Base-by-base conservation (phyloP, 108 stramenopile species). In the Cylindrotheca closterium region DNA sequence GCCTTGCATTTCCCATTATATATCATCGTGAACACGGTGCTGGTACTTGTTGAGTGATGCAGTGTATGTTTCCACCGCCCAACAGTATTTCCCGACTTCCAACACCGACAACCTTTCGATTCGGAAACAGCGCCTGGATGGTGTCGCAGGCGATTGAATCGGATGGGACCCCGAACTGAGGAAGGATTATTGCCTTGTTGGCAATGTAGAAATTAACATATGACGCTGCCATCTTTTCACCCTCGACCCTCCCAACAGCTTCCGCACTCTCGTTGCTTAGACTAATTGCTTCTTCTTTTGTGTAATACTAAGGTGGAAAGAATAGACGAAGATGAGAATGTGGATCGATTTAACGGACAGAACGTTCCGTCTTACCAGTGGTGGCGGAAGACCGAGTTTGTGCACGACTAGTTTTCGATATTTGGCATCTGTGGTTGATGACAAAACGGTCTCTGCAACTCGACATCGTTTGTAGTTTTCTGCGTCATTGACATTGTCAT, bases 1-100 rank as follows among this genome's bases (percentile, higher is more conserved):
- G n/a, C n/a, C n/a, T n/a, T n/a, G n/a, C n/a, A n/a, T n/a, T n/a
- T n/a, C n/a, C n/a, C n/a, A n/a, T n/a, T n/a, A n/a, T n/a, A n/a
- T n/a, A n/a, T n/a, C n/a, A n/a, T n/a, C n/a, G n/a, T n/a, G n/a
- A n/a, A n/a, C n/a, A n/a, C n/a, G n/a, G n/a, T n/a, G 37, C 37
- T 57, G 80, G 80, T 29, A 81, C 53, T 56, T 94, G 92, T 67
- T 85, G 86, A 15, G 92, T 94, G 30, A 89, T 87, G 53, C 89
- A 94, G 53, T 94, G 92, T 29, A 94, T 87, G 56, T 94, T 94
- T 7, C 92, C 92, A 31, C 92, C 92, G 10, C 92, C 92, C 37
- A 91, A 47, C 23, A 89, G 51, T 22, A 94, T 80, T 24, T 89
- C 87, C 19, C 77, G 68, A 21, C 74, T 83, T 12, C 33, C 46